phyloP scores from a whole-genome alignment of 345 rosid species.

The Raphanus sativus region DNA sequence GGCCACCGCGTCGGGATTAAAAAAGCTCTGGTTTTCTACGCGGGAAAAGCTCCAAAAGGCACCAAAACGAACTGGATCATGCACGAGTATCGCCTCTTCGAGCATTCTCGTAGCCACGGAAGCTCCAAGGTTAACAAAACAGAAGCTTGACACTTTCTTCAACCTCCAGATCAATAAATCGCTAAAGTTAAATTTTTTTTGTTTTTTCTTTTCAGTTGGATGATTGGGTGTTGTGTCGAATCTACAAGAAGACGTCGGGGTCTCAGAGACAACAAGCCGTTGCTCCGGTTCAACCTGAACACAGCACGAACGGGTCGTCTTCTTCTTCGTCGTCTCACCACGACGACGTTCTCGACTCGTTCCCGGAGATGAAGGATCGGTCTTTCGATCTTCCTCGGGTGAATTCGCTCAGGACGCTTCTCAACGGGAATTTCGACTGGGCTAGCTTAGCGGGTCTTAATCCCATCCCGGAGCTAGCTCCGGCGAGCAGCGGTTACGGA shows the following conservation, averaged over 20 bases:
- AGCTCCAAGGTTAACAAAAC: conserved; percentile 53
- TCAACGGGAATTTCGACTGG: conserved; percentile 71
- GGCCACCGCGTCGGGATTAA: conserved; percentile 87
- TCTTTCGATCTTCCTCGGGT: conserved; percentile 51
- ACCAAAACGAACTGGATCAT: conserved; percentile 97
- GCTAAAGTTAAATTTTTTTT: not conserved
- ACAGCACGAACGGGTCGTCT: conserved; percentile 53
- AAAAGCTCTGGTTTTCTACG: conserved; percentile 88
- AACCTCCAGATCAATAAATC: not conserved
- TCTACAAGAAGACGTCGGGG: conserved; percentile 77
- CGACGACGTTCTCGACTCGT: conserved; percentile 72
- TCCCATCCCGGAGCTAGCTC: conserved; percentile 49
- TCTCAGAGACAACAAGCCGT: conserved; percentile 43
- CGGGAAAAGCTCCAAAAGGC: conserved; percentile 92
- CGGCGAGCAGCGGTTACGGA: conserved; percentile 41
- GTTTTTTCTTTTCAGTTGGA: conserved; percentile 53
- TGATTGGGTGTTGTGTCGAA: conserved; percentile 97
- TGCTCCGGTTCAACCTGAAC: conserved; percentile 44
- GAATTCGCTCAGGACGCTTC: conserved; percentile 52
- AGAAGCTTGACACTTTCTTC: not conserved
- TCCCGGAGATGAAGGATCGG: conserved; percentile 62
- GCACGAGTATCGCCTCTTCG: conserved; percentile 91
- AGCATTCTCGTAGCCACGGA: conserved; percentile 51
- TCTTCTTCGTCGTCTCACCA: conserved; percentile 75
- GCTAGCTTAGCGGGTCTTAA: conserved; percentile 62